Base-by-base conservation (phyloP, 306 rosid genomes). In the Inga leiocalycina region DNA sequence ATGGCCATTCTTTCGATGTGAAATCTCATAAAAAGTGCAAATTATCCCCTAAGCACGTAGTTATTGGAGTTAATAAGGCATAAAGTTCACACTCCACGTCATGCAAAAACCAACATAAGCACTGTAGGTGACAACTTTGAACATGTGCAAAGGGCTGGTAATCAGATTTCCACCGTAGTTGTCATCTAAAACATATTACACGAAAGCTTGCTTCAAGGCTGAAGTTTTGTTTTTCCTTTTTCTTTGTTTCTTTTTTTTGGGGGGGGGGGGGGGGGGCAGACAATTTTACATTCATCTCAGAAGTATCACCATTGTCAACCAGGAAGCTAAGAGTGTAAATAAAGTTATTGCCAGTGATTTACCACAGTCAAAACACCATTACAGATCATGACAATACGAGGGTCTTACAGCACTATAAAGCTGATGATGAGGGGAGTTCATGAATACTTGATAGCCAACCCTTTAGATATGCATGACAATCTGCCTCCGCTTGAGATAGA, bases 391-490 rank as follows among this genome's bases (percentile, higher is more conserved):
- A 82, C 77, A 65, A 72, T 81, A 82, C 61, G 85, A 79, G 62
- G 45, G 78, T 66, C 85, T 83, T 65, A 79, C 79, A 75, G 82
- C 81, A 81, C 85, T 79, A 93, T 74, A 94, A 89, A 77, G 93
- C 92, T 0, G 95, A 86, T 45, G 94, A 65, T 14, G 90, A 82
- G 77, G 82, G 44, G 85, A 10, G 77, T 72, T 86, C 94, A 85
- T 78, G 80, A 79, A 88, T 91, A 81, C 85, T 87, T 10, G 88
- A 93, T 57, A 96, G 89, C 98, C 95, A 94, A 62, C 87, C 88
- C 83, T 92, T 79, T 48, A 92, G 84, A 90, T 80, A 92, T 82
- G 82, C 85, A 79, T 83, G 77, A 82, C 94, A 87, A 71, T 94
- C 93, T n/a, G 41, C 70, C 74, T 89, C 99, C 12, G 91, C 94